Evolutionary conservation across 2,329 filamentous ascomycete genomes (phyloP).

Genomic region (Ciborinia camelliae): DNA sequence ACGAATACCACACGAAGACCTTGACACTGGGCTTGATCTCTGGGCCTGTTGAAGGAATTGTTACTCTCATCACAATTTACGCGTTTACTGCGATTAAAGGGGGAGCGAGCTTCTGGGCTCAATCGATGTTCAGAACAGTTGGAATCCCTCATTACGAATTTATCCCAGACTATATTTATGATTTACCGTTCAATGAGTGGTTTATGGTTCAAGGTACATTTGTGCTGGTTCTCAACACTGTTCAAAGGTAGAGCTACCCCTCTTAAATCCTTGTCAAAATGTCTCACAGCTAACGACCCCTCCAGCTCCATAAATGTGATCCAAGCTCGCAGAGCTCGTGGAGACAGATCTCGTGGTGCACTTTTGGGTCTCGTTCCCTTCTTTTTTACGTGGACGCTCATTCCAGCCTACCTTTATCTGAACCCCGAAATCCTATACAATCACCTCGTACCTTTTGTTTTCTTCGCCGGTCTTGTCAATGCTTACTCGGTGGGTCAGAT

Average conservation of each 20-base stretch:
- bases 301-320: constrained; percentile 76
- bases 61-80: constrained; percentile 80
- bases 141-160: constrained; percentile 56
- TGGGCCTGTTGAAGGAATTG: constrained; percentile 89
- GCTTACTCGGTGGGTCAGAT: constrained; percentile 95
- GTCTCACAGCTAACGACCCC: constrained; percentile 26
- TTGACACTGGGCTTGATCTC: constrained; percentile 89
- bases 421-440: constrained; percentile 78
- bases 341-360: constrained; percentile 68
- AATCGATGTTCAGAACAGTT: constrained; percentile 75
- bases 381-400: constrained; percentile 70
- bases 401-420: constrained; percentile 75
- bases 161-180: constrained; percentile 69
- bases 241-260: constrained; percentile 52
- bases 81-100: constrained; percentile 79
- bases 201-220: constrained; percentile 83
- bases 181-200: constrained; percentile 85
- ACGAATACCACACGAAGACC: constrained; percentile 97
- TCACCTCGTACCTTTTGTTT: constrained; percentile 83
- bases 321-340: constrained; percentile 69
- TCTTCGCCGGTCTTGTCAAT: constrained; percentile 87
- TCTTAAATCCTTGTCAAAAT: constrained; percentile 24
- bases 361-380: constrained; percentile 83
- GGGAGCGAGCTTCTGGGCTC: constrained; percentile 90
- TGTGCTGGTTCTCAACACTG: constrained; percentile 80